These are phyloP conservation scores for Aspergillus luchuensis DNA, from an alignment of 2,329 filamentous ascomycete species.

Conservation along the genomic window DNA sequence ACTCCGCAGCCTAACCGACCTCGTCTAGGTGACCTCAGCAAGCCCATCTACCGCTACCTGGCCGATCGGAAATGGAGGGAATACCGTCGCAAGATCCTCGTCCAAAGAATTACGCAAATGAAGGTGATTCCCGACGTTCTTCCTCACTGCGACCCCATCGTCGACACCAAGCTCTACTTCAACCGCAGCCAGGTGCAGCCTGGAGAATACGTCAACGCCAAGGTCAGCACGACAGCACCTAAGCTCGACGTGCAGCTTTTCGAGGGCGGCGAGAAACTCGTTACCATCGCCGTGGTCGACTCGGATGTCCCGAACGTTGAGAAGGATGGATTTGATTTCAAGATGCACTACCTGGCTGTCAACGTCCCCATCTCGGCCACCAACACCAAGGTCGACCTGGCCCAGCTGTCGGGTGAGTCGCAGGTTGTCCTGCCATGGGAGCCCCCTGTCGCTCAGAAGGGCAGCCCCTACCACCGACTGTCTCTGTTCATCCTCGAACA, in stretches of 20 bases:
- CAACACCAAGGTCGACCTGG: conserved; percentile 65
- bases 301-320: conserved; percentile 82
- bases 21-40: conserved; percentile 83
- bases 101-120: conserved; percentile 85
- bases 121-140: conserved; percentile 86
- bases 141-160: conserved; percentile 72
- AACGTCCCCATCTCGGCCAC: conserved; percentile 68
- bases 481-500: conserved; percentile 84
- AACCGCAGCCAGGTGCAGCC: conserved; percentile 68
- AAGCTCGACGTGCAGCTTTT: conserved; percentile 84
- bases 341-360: conserved; percentile 84
- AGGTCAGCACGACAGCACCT: conserved; percentile 71
- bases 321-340: conserved; percentile 72
- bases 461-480: conserved; percentile 86
- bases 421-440: conserved; percentile 80
- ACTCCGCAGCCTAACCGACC: conserved; percentile 22
- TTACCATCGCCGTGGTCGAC: conserved; percentile 84
- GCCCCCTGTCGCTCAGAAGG: conserved; percentile 84
- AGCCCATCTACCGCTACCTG: conserved; percentile 91
- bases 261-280: conserved; percentile 74
- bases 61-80: conserved; percentile 84
- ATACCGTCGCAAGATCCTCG: conserved; percentile 75
- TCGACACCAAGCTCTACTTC: conserved; percentile 83
- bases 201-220: conserved; percentile 75
- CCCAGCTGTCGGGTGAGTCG: conserved; percentile 58